Percentiles rank a stretch among this genome's conserved stretches.
Conservation (phyloP, 768 basidiomycete species). For the Suillus paluster region DNA sequence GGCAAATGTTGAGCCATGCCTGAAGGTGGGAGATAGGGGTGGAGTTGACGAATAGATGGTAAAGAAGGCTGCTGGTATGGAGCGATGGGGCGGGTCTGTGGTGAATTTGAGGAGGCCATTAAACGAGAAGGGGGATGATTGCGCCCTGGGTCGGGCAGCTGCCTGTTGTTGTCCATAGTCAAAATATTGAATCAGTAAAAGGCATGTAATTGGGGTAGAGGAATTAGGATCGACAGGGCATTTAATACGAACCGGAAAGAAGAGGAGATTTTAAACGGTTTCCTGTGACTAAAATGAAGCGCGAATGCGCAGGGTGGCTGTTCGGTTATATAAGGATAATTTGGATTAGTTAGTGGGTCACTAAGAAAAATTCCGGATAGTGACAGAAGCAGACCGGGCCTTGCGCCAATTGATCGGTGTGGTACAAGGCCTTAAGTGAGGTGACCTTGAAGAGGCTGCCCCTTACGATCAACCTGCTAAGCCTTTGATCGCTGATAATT, state of each 20-base stretch:
- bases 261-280: constrained; percentile 26
- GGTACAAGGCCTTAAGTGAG: constrained; percentile 13
- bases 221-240: constrained; percentile 25
- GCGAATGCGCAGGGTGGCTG: constrained; percentile 26
- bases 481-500: constrained; percentile 9
- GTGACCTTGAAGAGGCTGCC: neutral
- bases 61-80: constrained; percentile 43
- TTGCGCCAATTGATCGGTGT: constrained; percentile 27
- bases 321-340: constrained; percentile 32
- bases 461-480: constrained; percentile 12
- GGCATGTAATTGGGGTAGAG: constrained; percentile 5
- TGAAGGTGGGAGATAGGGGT: constrained; percentile 65
- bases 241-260: constrained; percentile 26
- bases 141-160: constrained; percentile 38
- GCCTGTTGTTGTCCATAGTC: constrained; percentile 43
- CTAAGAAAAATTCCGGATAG: constrained; percentile 33
- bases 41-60: constrained; percentile 71
- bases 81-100: constrained; percentile 31
- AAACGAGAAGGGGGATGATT: constrained; percentile 32
- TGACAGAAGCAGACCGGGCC: constrained; percentile 28
- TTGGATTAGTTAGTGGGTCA: constrained; percentile 26
- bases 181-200: constrained; percentile 21
- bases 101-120: constrained; percentile 28
- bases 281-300: constrained; percentile 22
- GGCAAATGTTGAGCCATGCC: constrained; percentile 37